Evolutionary conservation across 441 rosid genomes (phyloP).

Genomic region (Gossypium schwendimanii): DNA sequence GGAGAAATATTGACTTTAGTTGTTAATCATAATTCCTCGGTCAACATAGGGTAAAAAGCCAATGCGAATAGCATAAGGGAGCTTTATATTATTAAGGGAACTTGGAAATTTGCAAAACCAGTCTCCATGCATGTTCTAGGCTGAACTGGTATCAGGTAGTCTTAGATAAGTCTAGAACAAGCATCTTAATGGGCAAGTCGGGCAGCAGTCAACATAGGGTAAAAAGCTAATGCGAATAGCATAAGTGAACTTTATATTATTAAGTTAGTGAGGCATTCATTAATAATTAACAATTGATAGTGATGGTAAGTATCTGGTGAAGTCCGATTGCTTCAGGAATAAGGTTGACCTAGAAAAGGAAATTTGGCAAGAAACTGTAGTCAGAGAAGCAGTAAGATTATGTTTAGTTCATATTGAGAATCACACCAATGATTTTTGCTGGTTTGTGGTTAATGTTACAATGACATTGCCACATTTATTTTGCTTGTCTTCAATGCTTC

Average conservation of each 20-base stretch:
- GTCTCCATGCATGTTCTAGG: not conserved
- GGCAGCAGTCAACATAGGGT: not conserved
- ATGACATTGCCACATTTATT: not conserved
- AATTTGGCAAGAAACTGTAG: not conserved
- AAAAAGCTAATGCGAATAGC: not conserved
- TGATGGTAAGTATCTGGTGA: conserved; percentile 1
- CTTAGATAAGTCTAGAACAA: not conserved
- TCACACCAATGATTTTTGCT: not conserved
- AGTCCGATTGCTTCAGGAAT: not conserved
- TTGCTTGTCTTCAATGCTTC: not conserved
- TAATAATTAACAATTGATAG: not conserved
- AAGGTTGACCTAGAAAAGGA: not conserved
- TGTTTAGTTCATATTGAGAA: not conserved
- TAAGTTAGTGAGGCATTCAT: not conserved
- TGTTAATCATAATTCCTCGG: not conserved
- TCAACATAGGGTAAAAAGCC: not conserved
- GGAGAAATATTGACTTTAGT: not conserved
- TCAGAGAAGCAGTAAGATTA: not conserved
- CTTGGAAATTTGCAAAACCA: not conserved
- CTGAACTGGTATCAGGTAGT: not conserved
- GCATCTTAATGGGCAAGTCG: not conserved
- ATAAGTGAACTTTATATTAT: not conserved
- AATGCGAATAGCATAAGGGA: not conserved
- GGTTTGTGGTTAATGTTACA: not conserved
- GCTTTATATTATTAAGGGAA: not conserved